These are phyloP conservation scores for Didymella keratinophila DNA, from an alignment of 2,329 filamentous ascomycete species.

Conservation along the genomic window DNA sequence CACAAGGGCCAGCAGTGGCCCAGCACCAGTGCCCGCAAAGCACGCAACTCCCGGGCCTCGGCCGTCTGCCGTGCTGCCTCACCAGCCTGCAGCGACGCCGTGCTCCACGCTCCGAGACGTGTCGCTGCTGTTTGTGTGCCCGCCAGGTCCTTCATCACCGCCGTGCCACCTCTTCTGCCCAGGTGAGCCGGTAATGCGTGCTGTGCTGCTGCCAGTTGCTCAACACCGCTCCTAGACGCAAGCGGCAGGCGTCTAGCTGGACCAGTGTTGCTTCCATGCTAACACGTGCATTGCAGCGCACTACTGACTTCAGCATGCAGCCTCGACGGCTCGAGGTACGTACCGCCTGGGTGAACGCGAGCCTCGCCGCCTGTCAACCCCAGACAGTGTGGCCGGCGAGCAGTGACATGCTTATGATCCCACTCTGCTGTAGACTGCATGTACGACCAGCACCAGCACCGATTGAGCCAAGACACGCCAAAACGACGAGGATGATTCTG, in stretches of 20 bases:
- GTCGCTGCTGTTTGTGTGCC: conserved; percentile 11
- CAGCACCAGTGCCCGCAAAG: background rate
- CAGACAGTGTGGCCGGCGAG: background rate
- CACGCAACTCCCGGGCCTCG: conserved; percentile 11
- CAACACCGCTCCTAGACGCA: conserved; percentile 11
- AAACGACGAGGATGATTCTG: conserved; percentile 4
- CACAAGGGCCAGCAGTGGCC: background rate
- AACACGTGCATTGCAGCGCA: conserved; percentile 17
- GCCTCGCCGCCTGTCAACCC: background rate
- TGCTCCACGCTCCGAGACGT: conserved; percentile 22
- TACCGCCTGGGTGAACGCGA: conserved; percentile 3
- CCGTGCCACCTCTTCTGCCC: conserved; percentile 12
- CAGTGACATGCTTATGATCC: conserved; percentile 9
- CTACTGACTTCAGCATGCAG: conserved; percentile 8
- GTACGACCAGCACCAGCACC: conserved; percentile 8
- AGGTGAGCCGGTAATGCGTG: background rate
- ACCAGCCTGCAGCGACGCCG: conserved; percentile 17
- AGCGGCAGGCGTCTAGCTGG: conserved; percentile 17
- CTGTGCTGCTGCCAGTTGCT: conserved; percentile 2
- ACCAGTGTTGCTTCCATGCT: conserved; percentile 4
- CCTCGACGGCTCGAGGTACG: conserved; percentile 11
- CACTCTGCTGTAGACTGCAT: conserved; percentile 1
- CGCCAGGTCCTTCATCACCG: conserved; percentile 5
- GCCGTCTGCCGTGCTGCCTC: conserved; percentile 16
- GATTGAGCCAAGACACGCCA: conserved; percentile 9